phyloP scores from a whole-genome alignment of 2,329 filamentous ascomycete species.

The Thielaviopsis populi region DNA sequence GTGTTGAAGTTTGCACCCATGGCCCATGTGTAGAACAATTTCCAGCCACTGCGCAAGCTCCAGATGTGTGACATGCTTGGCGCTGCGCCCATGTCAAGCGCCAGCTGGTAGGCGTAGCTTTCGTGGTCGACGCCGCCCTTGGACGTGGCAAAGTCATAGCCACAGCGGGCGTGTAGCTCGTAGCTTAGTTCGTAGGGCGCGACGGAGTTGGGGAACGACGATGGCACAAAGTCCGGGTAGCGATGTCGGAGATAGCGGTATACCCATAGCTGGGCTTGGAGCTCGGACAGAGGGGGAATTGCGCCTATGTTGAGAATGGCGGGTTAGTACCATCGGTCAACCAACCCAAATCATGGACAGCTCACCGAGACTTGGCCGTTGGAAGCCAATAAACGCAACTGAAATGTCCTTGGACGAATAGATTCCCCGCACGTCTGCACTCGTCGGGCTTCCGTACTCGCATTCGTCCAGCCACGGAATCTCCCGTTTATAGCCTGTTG shows the following conservation, averaged over 20 bases:
- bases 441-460: conserved; percentile 30
- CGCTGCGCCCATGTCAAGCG: conserved; percentile 32
- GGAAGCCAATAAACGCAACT: conserved; percentile 33
- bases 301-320: conserved; percentile 22
- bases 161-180: conserved; percentile 24
- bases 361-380: conserved; percentile 30
- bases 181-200: conserved; percentile 28
- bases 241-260: conserved; percentile 25
- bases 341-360: too few species aligned
- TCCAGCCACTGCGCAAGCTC: conserved; percentile 19
- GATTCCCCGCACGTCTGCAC: conserved; percentile 38
- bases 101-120: conserved; percentile 35
- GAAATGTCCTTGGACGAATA: conserved; percentile 30
- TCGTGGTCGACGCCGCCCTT: conserved; percentile 35
- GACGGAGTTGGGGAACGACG: conserved; percentile 20
- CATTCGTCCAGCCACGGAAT: conserved; percentile 28
- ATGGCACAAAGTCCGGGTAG: conserved; percentile 20
- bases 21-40: conserved; percentile 30
- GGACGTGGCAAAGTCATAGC: conserved; percentile 24
- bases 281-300: conserved; percentile 34
- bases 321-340: neutral
- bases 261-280: conserved; percentile 35
- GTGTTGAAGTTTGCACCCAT: conserved; percentile 35
- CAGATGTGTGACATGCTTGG: conserved; percentile 26
- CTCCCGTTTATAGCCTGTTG: conserved; percentile 31